Conservation (phyloP, 176 grass and related monocot species). For the Lolium rigidum region DNA sequence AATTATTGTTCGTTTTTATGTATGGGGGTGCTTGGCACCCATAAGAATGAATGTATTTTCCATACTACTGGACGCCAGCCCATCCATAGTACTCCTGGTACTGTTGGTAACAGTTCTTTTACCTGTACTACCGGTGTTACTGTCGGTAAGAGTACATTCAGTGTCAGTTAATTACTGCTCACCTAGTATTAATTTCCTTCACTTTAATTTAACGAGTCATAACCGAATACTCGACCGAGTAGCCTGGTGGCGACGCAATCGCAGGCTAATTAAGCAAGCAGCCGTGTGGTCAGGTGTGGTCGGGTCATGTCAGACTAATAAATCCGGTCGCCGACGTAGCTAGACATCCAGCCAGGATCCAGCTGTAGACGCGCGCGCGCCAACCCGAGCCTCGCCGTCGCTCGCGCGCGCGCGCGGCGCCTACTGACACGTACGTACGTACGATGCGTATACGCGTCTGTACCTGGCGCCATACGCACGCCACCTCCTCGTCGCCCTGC, state of each 20-base stretch:
- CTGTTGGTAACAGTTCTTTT: too few species aligned
- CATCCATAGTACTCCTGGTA: too few species aligned
- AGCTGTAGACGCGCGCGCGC: conserved; percentile 41
- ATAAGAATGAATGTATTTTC: too few species aligned
- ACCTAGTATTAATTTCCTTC: too few species aligned
- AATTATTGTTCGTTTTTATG: too few species aligned
- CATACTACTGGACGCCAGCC: too few species aligned
- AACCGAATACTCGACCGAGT: not conserved
- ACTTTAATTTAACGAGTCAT: not conserved
- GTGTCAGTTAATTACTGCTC: not conserved
- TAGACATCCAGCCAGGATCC: conserved; percentile 41
- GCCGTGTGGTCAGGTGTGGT: not conserved
- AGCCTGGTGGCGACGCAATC: conserved; percentile 39
- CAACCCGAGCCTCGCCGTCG: conserved; percentile 30
- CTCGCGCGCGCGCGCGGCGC: not conserved
- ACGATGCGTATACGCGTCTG: not conserved
- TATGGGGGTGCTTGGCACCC: too few species aligned
- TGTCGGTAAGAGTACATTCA: not conserved
- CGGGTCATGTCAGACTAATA: conserved; percentile 9
- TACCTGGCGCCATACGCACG: conserved; percentile 2
- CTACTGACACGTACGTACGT: conserved; percentile 35
- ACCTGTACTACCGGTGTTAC: not conserved
- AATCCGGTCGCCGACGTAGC: conserved; percentile 40
- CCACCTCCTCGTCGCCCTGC: conserved; percentile 6
- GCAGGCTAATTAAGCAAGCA: conserved; percentile 11